Conservation (phyloP, 108 stramenopile species). For the Fistulifera solaris region DNA sequence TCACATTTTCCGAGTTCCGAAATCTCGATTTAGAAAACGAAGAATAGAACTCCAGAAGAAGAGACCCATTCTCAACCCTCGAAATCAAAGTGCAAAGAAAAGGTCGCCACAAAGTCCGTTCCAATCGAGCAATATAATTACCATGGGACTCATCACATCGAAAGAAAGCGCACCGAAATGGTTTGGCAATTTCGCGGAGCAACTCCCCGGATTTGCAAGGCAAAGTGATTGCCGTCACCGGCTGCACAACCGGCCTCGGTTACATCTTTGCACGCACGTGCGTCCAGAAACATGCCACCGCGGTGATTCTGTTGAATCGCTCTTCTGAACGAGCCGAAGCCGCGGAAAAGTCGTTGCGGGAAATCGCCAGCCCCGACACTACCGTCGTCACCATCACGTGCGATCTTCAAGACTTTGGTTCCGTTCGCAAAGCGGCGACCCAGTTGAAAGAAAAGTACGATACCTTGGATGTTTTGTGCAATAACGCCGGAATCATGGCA, state of each 20-base stretch:
- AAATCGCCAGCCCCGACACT: conserved; percentile 2
- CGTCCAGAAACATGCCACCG: conserved; percentile 24
- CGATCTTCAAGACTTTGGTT: conserved; percentile 31
- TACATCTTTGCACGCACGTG: conserved; percentile 18
- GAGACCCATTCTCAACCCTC: too few species aligned
- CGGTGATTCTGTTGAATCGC: conserved; percentile 35
- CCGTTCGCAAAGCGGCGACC: conserved; percentile 23
- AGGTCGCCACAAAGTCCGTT: too few species aligned
- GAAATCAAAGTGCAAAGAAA: too few species aligned
- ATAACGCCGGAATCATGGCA: conserved; percentile 62
- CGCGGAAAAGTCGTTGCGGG: conserved; percentile 18
- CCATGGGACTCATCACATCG: neutral
- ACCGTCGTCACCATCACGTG: conserved; percentile 29
- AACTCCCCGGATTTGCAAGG: conserved; percentile 27
- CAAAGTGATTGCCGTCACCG: conserved; percentile 43
- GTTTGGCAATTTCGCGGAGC: conserved; percentile 16
- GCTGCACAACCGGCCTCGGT: conserved; percentile 32
- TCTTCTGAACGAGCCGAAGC: conserved; percentile 26
- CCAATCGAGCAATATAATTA: too few species aligned
- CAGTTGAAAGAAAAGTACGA: conserved; percentile 25
- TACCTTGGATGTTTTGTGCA: conserved; percentile 34
- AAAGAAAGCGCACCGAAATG: conserved; percentile 3
- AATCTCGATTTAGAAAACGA: too few species aligned
- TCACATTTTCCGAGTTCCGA: too few species aligned
- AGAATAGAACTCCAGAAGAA: too few species aligned